Percentiles rank a stretch among this genome's conserved stretches.
phyloP scores from a whole-genome alignment of 2,329 filamentous ascomycete genomes.

The Fusarium secorum region DNA sequence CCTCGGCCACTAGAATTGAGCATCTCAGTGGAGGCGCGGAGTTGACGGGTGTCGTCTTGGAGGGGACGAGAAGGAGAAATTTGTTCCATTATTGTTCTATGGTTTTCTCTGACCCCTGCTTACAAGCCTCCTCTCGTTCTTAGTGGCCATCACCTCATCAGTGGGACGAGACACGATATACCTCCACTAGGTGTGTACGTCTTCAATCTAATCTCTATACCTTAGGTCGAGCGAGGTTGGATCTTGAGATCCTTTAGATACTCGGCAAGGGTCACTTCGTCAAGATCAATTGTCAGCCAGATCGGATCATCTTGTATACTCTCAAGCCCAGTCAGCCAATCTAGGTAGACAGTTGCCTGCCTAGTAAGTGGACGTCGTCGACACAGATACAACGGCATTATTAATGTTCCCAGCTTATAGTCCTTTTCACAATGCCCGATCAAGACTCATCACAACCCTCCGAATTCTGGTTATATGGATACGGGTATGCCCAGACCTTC shows the following conservation, averaged over 20 bases:
- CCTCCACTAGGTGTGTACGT: conserved; percentile 1
- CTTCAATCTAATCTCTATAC: neutral
- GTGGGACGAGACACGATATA: conserved; percentile 1
- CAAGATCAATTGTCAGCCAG: neutral
- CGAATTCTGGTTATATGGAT: conserved; percentile 97
- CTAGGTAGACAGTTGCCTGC: neutral
- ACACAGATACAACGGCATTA: conserved; percentile 3
- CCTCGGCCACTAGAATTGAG: conserved; percentile 23
- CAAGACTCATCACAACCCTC: conserved; percentile 46
- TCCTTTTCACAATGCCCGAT: conserved; percentile 48
- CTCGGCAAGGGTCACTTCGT: neutral
- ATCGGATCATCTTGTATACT: neutral
- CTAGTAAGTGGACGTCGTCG: neutral
- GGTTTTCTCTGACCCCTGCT: conserved; percentile 22
- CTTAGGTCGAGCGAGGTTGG: neutral
- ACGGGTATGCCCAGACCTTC: conserved; percentile 70
- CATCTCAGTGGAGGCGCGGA: conserved; percentile 20
- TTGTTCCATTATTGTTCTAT: conserved; percentile 31
- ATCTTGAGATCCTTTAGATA: neutral
- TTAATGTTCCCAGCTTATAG: conserved; percentile 14
- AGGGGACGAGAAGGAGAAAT: neutral
- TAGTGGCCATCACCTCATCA: conserved; percentile 23
- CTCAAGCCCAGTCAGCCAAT: neutral
- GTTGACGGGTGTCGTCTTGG: neutral
- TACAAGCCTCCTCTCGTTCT: neutral